phyloP scores from a whole-genome alignment of 352 stramenopile genomes.

The Pythium dissotocum region DNA sequence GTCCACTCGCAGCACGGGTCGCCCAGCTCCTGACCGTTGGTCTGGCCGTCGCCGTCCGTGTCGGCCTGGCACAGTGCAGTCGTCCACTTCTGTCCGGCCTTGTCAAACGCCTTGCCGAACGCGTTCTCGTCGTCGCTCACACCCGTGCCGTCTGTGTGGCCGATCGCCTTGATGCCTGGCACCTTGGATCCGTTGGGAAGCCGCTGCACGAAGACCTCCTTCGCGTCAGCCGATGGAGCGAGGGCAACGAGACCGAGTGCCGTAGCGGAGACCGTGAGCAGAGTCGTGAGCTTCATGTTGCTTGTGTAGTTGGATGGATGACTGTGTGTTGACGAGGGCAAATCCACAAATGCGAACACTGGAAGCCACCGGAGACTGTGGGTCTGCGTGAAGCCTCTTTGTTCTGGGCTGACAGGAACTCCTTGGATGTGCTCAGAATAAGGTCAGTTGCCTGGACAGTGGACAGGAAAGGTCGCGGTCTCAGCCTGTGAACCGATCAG shows the following conservation, averaged over 20 bases:
- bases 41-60: slow-evolving; percentile 53
- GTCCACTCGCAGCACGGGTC: slow-evolving; percentile 46
- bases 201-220: slow-evolving; percentile 19
- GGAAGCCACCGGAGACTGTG: not conserved
- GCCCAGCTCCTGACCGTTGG: slow-evolving; percentile 57
- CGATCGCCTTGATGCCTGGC: slow-evolving; percentile 26
- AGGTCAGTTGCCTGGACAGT: not conserved
- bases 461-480: not conserved
- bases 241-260: not conserved
- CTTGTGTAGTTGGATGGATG: not conserved
- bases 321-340: not conserved
- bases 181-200: slow-evolving; percentile 40
- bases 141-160: slow-evolving; percentile 24
- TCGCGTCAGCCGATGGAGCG: not conserved
- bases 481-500: not conserved
- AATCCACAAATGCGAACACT: not conserved
- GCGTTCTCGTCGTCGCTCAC: slow-evolving; percentile 22
- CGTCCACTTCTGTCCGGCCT: slow-evolving; percentile 27
- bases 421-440: slow-evolving; percentile 1
- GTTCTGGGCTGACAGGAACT: not conserved
- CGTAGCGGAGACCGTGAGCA: not conserved
- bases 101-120: slow-evolving; percentile 46
- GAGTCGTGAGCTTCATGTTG: not conserved
- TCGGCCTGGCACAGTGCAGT: slow-evolving; percentile 44
- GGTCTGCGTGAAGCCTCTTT: not conserved